These are phyloP conservation scores for Microdochium paspali DNA, from an alignment of 2,329 filamentous ascomycete species.

Conservation along the genomic window DNA sequence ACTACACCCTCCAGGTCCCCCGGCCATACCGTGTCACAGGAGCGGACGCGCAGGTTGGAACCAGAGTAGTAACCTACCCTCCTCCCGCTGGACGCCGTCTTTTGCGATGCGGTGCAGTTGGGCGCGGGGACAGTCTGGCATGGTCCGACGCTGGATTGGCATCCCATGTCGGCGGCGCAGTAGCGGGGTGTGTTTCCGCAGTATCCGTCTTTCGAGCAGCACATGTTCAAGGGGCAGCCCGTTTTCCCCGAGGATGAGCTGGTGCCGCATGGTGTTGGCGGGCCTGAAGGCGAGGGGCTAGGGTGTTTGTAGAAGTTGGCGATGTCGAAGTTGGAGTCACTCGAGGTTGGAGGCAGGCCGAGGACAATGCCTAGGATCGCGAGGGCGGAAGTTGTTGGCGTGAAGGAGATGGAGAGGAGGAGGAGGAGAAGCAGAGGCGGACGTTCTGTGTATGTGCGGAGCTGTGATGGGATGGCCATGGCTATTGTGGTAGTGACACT, in stretches of 20 bases:
- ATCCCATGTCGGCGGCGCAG: neutral
- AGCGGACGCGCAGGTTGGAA: constrained; percentile 10
- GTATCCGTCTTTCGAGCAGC: neutral
- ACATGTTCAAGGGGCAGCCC: neutral
- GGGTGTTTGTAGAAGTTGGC: neutral
- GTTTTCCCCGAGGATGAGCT: neutral
- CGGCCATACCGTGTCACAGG: constrained; percentile 21
- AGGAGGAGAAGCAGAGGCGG: too few species aligned
- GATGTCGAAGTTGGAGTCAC: neutral
- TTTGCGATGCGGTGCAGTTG: constrained; percentile 11
- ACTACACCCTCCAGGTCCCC: constrained; percentile 22
- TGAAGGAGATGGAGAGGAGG: neutral
- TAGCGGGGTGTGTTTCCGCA: neutral
- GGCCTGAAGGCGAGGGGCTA: neutral
- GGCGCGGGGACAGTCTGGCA: constrained; percentile 15
- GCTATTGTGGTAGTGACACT: too few species aligned
- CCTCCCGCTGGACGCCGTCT: constrained; percentile 14
- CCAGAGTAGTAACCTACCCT: constrained; percentile 25
- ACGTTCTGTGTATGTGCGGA: too few species aligned
- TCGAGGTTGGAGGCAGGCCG: neutral
- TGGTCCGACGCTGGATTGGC: constrained; percentile 10
- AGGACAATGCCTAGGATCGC: neutral
- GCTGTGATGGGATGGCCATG: neutral
- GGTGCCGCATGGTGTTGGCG: neutral
- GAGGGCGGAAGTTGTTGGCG: neutral